Evolutionary conservation across 2,329 filamentous ascomycete species (phyloP), one percentile per base, ranked within the genome.

Genomic region (Hypoxylon sp.): DNA sequence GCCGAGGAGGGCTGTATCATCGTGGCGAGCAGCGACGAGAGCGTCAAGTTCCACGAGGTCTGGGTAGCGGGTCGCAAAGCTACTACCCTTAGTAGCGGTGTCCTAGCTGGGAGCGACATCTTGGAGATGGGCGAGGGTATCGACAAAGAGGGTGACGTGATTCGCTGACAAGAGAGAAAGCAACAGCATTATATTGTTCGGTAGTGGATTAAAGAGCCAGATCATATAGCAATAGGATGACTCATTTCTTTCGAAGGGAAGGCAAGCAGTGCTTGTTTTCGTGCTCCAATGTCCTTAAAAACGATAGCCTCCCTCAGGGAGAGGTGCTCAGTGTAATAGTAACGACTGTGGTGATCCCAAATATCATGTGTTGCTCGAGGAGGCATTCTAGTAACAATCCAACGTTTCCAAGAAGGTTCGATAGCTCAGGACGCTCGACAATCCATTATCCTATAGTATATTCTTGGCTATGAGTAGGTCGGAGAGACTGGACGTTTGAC

Each of bases 41-140:
- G 88, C 71, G 91, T 98, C 78, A 96, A 96, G 75, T 98, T 98
- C 73, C 93, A 98, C 77, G 94, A 98, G 80, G 89, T 99, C 9
- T 98, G 94, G 96, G 85, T 86, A n/a, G 85, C 87, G 1, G 81
- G 84, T 40, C 83, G 81, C 70, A 89, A 86, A 73, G 80, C 81
- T 7, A 85, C 83, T 18, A 78, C 81, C 8, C 77, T 81, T 53
- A 82, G 83, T 12, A 82, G 81, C 42, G 88, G 91, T 2, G 81
- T 92, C 67, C 81, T 97, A 22, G 92, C 91, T 11, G 92, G 93
- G 3, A 96, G 93, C 78, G 89, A 91, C 76, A 96, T 97, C 68
- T 83, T 97, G 30, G 93, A 97, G 76, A 88, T 88, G 18, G 80
- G 93, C 58, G 90, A 96, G 75, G 92, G 92, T 2, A 91, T 96